Evolutionary conservation across 2,329 filamentous ascomycete species (phyloP), one percentile per base, ranked within the genome.

Genomic region (Cercospora berteroae): DNA sequence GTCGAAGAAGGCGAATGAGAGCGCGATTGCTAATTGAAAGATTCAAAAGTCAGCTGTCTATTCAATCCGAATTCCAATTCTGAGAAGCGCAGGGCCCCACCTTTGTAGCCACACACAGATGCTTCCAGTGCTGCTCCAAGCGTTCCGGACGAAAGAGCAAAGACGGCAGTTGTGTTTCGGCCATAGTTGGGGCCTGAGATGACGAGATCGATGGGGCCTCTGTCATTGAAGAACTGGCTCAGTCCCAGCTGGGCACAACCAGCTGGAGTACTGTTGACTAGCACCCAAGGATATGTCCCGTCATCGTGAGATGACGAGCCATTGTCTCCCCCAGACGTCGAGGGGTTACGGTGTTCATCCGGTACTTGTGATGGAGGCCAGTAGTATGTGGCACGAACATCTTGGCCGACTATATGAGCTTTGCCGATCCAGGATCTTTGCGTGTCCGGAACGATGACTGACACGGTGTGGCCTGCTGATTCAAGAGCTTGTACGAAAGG

Each of bases 391-490:
- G 88, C 89, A 64, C 90, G 90, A 69, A 92, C 88, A 62, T 89
- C 87, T 70, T 87, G 79, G 65, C 94, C 94, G 74, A 98, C 93
- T 76, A 98, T 91, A 80, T 98, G 95, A 2, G 95, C 95, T 83
- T 99, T 99, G 74, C 94, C 94, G 75, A 99, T 98, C 95, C 95
- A 99, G 65, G 93, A 97, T 70, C 94, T 89, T 81, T 99, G 95
- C 6, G 89, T 90, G 79, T 97, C 88, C 1, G 95, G 95, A 13
- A 99, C 87, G 70, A 95, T 90, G 60, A 99, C 94, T 7, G 93
- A 96, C 68, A 98, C 92, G n/a, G 83, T 85, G 80, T 97, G 94
- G 7, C 93, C 93, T 33, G 90, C 88, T 65, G 84, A 80, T 73
- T 83, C 81, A 27, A 85, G 78, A 12, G 79, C 77, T 20, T 79